phyloP scores from a whole-genome alignment of 2,329 filamentous ascomycete genomes.

The Phialophora verrucosa region DNA sequence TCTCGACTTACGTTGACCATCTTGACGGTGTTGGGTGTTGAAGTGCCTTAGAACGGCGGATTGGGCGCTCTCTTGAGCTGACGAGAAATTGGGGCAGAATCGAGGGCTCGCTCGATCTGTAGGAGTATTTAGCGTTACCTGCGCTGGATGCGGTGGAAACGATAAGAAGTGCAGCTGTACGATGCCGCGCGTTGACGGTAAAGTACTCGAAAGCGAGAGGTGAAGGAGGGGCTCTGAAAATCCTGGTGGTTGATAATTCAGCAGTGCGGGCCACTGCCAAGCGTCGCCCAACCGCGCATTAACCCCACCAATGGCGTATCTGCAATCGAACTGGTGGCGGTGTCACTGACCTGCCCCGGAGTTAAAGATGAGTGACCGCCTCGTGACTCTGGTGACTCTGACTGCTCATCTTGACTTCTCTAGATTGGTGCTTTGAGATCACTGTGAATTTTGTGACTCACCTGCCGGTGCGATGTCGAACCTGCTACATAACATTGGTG shows the following conservation, averaged over 20 bases:
- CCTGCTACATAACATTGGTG: background rate
- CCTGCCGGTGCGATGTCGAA: background rate
- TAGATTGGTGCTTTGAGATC: background rate
- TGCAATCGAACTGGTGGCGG: background rate
- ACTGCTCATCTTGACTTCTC: background rate
- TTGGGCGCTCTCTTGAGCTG: constrained; percentile 40
- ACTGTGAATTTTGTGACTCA: background rate
- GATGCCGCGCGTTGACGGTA: constrained; percentile 16
- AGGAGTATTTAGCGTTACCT: constrained; percentile 19
- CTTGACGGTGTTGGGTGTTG: constrained; percentile 74
- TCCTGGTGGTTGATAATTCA: constrained; percentile 12
- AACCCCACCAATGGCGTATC: constrained; percentile 6
- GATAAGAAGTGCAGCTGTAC: constrained; percentile 19
- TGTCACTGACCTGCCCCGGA: constrained; percentile 1
- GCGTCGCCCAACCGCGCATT: background rate
- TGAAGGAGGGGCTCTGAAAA: constrained; percentile 20
- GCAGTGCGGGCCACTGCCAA: constrained; percentile 18
- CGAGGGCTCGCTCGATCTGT: constrained; percentile 34
- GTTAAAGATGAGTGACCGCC: background rate
- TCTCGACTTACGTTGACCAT: constrained; percentile 85
- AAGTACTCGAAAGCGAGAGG: constrained; percentile 8
- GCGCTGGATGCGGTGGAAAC: constrained; percentile 22
- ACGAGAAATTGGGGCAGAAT: constrained; percentile 24
- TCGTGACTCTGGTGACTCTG: background rate
- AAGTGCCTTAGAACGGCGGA: constrained; percentile 29